Evolutionary conservation across 352 stramenopile genomes (phyloP).

Genomic region (Phytophthora cactorum): DNA sequence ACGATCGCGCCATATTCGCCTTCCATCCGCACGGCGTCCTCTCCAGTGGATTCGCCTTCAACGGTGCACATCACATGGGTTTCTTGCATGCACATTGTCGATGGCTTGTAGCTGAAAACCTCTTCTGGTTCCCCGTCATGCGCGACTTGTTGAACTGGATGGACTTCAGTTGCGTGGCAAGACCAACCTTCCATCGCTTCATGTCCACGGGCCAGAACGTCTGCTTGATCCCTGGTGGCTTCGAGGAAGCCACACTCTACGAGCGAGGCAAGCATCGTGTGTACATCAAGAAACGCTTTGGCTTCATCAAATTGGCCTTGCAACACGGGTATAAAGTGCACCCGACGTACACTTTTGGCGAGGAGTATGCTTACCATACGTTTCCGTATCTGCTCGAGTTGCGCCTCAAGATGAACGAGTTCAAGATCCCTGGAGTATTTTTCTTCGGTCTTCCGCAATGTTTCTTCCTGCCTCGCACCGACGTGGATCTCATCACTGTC

Average conservation of each 20-base stretch:
- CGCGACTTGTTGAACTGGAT: slow-evolving; percentile 68
- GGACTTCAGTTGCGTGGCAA: slow-evolving; percentile 55
- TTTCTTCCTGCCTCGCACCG: slow-evolving; percentile 81
- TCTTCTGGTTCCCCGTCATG: slow-evolving; percentile 70
- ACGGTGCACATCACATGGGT: slow-evolving; percentile 54
- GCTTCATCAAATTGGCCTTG: slow-evolving; percentile 93
- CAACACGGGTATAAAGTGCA: slow-evolving; percentile 90
- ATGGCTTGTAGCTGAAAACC: slow-evolving; percentile 71
- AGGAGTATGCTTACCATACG: slow-evolving; percentile 85
- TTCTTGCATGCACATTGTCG: slow-evolving; percentile 52
- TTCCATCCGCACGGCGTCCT: slow-evolving; percentile 81
- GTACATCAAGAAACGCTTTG: slow-evolving; percentile 91
- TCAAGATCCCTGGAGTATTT: slow-evolving; percentile 84
- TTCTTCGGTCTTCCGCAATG: slow-evolving; percentile 78
- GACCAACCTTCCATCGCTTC: slow-evolving; percentile 48
- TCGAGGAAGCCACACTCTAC: slow-evolving; percentile 94
- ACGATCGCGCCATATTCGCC: slow-evolving; percentile 37
- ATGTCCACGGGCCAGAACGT: slow-evolving; percentile 65
- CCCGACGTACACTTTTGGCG: slow-evolving; percentile 92
- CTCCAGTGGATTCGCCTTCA: slow-evolving; percentile 53
- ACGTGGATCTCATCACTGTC: slow-evolving; percentile 87
- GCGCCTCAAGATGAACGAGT: slow-evolving; percentile 83
- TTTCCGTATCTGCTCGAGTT: slow-evolving; percentile 79
- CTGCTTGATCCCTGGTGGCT: slow-evolving; percentile 89
- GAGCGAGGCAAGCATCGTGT: slow-evolving; percentile 80